phyloP scores from a whole-genome alignment of 768 basidiomycete genomes.

The Phaeolepiota aurea region DNA sequence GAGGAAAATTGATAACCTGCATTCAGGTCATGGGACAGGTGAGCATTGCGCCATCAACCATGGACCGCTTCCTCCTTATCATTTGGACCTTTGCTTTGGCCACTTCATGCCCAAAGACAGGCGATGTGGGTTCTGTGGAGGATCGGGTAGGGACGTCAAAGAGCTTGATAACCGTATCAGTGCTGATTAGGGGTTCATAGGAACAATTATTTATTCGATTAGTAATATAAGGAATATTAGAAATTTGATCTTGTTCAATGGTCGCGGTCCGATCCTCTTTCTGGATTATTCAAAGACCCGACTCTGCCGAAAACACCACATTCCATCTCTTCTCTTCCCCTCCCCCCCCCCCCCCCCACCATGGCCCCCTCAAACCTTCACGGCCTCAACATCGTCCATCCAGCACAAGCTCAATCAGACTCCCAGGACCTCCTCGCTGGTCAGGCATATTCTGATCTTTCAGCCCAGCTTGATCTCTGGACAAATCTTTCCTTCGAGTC shows the following conservation, averaged over 20 bases:
- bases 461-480: conserved; percentile 78
- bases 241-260: background rate
- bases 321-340: conserved; percentile 6
- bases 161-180: background rate
- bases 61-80: background rate
- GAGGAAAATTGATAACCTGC: background rate
- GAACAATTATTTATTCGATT: background rate
- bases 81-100: background rate
- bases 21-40: background rate
- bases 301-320: conserved; percentile 1
- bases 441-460: conserved; percentile 64
- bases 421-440: conserved; percentile 54
- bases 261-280: conserved; percentile 1
- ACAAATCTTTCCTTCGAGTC: conserved; percentile 74
- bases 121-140: background rate
- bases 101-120: background rate
- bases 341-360: conserved; percentile 3
- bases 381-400: conserved; percentile 75
- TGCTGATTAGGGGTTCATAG: too few species aligned
- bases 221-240: background rate
- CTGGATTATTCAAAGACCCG: background rate
- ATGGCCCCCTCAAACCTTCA: conserved; percentile 64
- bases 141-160: too few species aligned
- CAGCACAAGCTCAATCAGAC: conserved; percentile 30
- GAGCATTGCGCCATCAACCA: background rate